These are phyloP conservation scores for Hymenoscyphus salicellus DNA, from an alignment of 2,329 filamentous ascomycete genomes.

Conservation along the genomic window DNA sequence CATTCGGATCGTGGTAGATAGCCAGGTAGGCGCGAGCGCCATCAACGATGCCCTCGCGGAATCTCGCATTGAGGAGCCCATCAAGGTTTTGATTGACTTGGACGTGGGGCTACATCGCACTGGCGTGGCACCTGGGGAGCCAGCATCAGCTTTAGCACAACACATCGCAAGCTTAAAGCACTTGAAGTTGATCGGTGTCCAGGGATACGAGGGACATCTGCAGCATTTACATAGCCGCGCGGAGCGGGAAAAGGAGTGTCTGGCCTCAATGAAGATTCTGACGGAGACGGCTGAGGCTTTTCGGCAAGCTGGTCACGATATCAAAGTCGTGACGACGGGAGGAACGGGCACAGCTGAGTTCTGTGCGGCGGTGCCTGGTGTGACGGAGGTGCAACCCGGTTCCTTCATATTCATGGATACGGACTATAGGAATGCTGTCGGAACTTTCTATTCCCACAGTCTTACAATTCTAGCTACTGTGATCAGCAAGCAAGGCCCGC, in stretches of 20 bases:
- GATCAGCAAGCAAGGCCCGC: conserved; percentile 45
- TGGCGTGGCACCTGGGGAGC: conserved; percentile 42
- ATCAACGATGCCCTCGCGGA: conserved; percentile 44
- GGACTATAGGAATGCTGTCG: conserved; percentile 53
- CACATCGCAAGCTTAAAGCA: conserved; percentile 39
- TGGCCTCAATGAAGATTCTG: conserved; percentile 46
- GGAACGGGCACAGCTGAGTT: conserved; percentile 54
- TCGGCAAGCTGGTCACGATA: conserved; percentile 42
- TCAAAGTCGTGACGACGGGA: conserved; percentile 50
- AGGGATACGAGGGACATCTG: conserved; percentile 53
- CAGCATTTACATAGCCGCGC: conserved; percentile 48
- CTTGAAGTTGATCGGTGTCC: conserved; percentile 47
- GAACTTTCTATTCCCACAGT: conserved; percentile 47
- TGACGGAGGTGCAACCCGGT: conserved; percentile 54
- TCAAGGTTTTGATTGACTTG: conserved; percentile 46
- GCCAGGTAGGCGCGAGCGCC: conserved; percentile 42
- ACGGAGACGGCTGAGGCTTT: conserved; percentile 44
- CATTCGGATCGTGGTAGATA: conserved; percentile 49
- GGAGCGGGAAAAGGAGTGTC: conserved; percentile 43
- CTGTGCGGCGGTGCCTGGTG: conserved; percentile 47
- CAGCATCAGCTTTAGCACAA: conserved; percentile 41
- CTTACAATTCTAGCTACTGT: conserved; percentile 49
- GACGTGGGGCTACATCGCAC: conserved; percentile 51
- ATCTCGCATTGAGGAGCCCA: conserved; percentile 39
- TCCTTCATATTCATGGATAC: conserved; percentile 58